Base-by-base conservation (phyloP, 176 grass and related monocot species). In the Cymbopogon citratus region DNA sequence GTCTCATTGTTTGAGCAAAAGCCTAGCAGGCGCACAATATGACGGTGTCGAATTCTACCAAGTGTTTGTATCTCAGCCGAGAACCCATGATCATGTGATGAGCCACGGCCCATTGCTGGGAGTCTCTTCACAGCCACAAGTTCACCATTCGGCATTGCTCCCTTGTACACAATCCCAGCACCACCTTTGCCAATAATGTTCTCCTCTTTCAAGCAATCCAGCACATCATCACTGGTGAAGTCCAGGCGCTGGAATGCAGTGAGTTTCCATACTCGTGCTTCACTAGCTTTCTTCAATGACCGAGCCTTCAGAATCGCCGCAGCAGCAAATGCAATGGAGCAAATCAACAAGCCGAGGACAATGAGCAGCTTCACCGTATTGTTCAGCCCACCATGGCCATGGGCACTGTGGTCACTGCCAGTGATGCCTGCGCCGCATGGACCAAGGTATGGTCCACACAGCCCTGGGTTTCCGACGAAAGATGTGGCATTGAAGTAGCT, bases 401-500 rank as follows among this genome's bases (percentile, higher is more conserved):
- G 89, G 46, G 12, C 9, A 28, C 35, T 69, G 9, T 64, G 86
- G 52, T 33, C 63, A 4, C 57, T 21, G 6, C 78, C 80, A 27
- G 80, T 60, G 39, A 82, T 39, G 35, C 89, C 92, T 15, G 87
- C 74, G 11, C 63, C 75, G 76, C 97, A 99, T 36, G 83, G 82
- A 61, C 93, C 87, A 33, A 95, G 90, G 81, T 96, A 99, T 19
- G 93, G 93, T 46, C 97, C 97, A 80, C 93, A 99, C 54, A 99
- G 85, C 28, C 83, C 80, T 23, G 87, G 87, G 43, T 99, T 99
- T 44, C 97, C 97, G 35, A 96, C 69, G 36, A 99, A 99, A 46
- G 97, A 99, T n/a, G 87, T 96, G 59, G 89, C 87, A 48, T 99
- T 99, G 91, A 99, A 99, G 81, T 99, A 99, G 87, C 97, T 99